Conservation (phyloP, 257 asterid genomes). For the Gentiana straminea region DNA sequence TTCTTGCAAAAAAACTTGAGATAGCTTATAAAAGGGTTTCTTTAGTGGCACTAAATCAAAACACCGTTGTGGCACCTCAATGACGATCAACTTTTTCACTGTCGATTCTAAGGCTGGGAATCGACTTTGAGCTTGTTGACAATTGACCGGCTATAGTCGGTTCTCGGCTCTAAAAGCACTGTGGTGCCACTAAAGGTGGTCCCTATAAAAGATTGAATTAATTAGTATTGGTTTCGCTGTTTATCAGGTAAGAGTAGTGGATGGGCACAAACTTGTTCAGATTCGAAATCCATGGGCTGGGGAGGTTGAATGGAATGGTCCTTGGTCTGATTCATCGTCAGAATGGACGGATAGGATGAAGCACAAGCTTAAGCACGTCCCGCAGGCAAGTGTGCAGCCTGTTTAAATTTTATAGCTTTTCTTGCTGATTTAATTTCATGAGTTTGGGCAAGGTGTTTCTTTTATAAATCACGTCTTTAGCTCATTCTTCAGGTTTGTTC, state of each 20-base stretch:
- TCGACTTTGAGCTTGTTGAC: no score
- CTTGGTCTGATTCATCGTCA: constrained; percentile 95
- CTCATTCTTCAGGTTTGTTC: no score
- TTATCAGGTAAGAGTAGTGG: constrained; percentile 78
- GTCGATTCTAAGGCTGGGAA: no score
- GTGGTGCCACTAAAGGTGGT: no score
- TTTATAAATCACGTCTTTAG: no score
- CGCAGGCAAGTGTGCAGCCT: constrained; percentile 45
- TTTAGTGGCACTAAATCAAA: no score
- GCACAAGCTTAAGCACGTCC: constrained; percentile 88
- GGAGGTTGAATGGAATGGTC: constrained; percentile 99
- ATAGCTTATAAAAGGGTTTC: constrained; percentile 2
- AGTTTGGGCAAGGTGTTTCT: no score
- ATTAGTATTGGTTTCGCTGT: background rate
- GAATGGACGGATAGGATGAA: constrained; percentile 99
- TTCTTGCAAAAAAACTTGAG: background rate
- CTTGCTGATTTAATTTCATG: background rate
- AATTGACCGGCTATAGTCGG: no score
- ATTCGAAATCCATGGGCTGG: constrained; percentile 99
- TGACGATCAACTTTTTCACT: no score
- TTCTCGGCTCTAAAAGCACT: no score
- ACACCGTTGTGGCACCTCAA: no score
- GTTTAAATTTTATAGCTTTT: background rate
- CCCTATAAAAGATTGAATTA: background rate
- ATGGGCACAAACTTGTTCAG: constrained; percentile 89